Conservation (phyloP, 371 early-diverging fungal species). For the Mucor indicus region DNA sequence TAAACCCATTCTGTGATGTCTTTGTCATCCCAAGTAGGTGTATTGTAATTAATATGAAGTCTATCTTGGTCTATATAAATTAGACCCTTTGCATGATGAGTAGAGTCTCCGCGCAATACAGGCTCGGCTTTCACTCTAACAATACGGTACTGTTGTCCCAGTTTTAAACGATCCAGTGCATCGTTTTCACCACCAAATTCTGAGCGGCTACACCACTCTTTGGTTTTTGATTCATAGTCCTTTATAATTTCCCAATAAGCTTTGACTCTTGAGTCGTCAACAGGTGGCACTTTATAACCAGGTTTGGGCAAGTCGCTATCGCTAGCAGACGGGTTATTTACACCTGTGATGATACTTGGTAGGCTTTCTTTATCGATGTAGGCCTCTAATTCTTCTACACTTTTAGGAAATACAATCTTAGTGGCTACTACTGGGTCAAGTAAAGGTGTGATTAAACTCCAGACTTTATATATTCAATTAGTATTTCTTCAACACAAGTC, state of each 20-base stretch:
- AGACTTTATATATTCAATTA: constrained; percentile 38
- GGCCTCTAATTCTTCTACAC: constrained; percentile 56
- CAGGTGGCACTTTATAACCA: constrained; percentile 7
- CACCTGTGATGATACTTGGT: constrained; percentile 32
- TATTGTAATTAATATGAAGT: constrained; percentile 16
- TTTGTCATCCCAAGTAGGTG: constrained; percentile 10
- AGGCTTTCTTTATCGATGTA: constrained; percentile 48
- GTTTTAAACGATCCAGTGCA: constrained; percentile 16
- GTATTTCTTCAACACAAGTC: too few relatives aligned
- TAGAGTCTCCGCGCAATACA: constrained; percentile 32
- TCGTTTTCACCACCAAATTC: constrained; percentile 4
- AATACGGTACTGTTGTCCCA: constrained; percentile 25
- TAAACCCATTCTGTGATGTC: constrained; percentile 25
- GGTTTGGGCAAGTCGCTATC: constrained; percentile 20
- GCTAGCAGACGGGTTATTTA: constrained; percentile 22
- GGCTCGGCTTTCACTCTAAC: constrained; percentile 37
- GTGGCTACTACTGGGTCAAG: constrained; percentile 89
- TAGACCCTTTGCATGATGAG: constrained; percentile 21
- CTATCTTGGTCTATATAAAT: constrained; percentile 7
- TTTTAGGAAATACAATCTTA: constrained; percentile 82
- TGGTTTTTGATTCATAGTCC: constrained; percentile 26
- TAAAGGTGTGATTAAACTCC: constrained; percentile 77
- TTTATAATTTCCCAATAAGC: constrained; percentile 18
- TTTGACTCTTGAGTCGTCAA: constrained; percentile 15
- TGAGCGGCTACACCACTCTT: constrained; percentile 22